Evolutionary conservation across 257 asterid species (phyloP).

Genomic region (Plectranthus barbatus): DNA sequence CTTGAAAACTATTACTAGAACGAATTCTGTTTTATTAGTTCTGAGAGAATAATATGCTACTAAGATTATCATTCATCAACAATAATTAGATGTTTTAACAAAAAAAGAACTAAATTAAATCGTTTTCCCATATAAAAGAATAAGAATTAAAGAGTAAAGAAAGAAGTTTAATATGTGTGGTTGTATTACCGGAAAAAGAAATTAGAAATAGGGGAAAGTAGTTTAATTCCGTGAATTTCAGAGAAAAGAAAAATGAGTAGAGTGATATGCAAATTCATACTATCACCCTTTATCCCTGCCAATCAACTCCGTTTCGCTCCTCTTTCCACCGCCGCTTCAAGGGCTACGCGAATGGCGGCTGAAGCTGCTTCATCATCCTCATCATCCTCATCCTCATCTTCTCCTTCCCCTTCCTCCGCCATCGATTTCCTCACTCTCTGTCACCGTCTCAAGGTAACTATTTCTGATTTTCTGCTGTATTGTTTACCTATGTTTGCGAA

Average conservation of each 20-base stretch:
- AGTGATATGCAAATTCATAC: conserved; percentile 30
- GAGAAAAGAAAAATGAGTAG: conserved; percentile 26
- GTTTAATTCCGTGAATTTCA: neutral
- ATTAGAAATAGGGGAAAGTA: neutral
- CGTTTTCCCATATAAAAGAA: too few species aligned
- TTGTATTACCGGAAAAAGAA: too few species aligned
- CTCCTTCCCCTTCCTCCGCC: conserved; percentile 69
- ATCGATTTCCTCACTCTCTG: conserved; percentile 90
- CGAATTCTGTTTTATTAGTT: too few species aligned
- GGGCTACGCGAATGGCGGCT: conserved; percentile 45
- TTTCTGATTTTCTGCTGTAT: neutral
- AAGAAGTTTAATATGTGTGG: too few species aligned
- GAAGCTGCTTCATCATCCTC: conserved; percentile 28
- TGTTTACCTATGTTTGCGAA: neutral
- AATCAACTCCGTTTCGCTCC: conserved; percentile 31
- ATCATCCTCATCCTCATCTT: conserved; percentile 15
- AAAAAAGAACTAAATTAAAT: too few species aligned
- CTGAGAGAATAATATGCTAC: too few species aligned
- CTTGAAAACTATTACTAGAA: too few species aligned
- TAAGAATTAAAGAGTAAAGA: too few species aligned
- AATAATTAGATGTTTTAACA: too few species aligned
- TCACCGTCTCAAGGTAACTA: conserved; percentile 78
- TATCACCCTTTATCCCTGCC: conserved; percentile 27
- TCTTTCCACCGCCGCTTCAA: conserved; percentile 24
- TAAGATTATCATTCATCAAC: too few species aligned